Evolutionary conservation across 768 basidiomycete genomes (phyloP).

Genomic region (Phaeotremella skinneri): DNA sequence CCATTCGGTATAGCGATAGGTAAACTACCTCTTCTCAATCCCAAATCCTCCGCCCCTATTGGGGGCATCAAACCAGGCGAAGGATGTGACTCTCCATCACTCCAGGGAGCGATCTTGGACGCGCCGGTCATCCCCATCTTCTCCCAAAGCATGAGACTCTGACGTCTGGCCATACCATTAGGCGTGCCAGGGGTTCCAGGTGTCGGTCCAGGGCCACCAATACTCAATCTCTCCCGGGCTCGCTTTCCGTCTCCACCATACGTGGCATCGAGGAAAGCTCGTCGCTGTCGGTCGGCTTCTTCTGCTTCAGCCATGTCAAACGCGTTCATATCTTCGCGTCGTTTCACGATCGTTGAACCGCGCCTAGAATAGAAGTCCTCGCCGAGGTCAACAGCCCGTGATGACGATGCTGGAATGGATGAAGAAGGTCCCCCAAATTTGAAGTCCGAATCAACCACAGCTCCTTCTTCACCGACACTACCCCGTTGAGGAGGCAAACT

Average conservation of each 20-base stretch:
- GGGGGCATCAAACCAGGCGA: not conserved
- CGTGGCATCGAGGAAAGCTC: conserved; percentile 46
- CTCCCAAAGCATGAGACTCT: conserved; percentile 44
- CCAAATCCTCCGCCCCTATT: conserved; percentile 10
- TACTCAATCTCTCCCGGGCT: conserved; percentile 37
- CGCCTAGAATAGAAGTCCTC: conserved; percentile 20
- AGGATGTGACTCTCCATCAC: conserved; percentile 4
- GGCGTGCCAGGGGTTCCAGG: conserved; percentile 15
- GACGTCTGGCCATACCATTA: conserved; percentile 24
- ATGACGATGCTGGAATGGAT: conserved; percentile 22
- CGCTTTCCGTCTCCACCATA: conserved; percentile 40
- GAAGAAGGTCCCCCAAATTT: conserved; percentile 29
- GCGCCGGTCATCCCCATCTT: conserved; percentile 26
- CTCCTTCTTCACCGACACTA: conserved; percentile 32
- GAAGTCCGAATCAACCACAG: conserved; percentile 25
- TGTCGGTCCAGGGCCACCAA: conserved; percentile 21
- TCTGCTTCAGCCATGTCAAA: conserved; percentile 42
- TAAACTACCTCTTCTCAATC: conserved; percentile 40
- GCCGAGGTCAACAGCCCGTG: conserved; percentile 21
- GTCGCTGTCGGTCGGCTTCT: conserved; percentile 48
- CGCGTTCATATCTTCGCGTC: conserved; percentile 22
- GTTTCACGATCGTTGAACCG: conserved; percentile 16
- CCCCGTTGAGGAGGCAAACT: conserved; percentile 32
- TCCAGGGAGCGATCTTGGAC: not conserved
- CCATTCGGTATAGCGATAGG: conserved; percentile 47